A percentile compares a stretch with the other conserved stretches of the same genome.
phyloP scores from a whole-genome alignment of 495 filamentous ascomycete species.

The Jackrogersella multiformis region DNA sequence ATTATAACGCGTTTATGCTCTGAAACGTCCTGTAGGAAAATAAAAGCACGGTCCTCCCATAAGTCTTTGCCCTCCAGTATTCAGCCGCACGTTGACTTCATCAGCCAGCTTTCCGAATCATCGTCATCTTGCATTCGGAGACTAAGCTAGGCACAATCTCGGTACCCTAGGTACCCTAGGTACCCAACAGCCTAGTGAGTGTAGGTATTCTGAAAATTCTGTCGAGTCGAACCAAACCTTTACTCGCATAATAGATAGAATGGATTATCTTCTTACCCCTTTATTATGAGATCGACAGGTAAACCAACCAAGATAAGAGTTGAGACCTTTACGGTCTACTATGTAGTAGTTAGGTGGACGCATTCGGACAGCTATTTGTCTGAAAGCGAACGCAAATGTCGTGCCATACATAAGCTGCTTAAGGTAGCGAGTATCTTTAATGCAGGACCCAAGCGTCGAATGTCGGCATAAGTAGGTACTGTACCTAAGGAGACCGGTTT shows the following conservation, averaged over 20 bases:
- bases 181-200: too few relatives aligned
- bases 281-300: not conserved
- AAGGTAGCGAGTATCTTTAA: not conserved
- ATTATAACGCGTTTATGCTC: not conserved
- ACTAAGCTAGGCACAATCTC: slow-evolving; percentile 2
- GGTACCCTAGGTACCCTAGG: not conserved
- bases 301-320: not conserved
- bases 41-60: not conserved
- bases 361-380: not conserved
- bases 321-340: not conserved
- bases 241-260: not conserved
- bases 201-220: not conserved
- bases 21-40: not conserved
- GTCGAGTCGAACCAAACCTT: too few relatives aligned
- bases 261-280: not conserved
- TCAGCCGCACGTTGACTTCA: slow-evolving; percentile 15
- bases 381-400: not conserved
- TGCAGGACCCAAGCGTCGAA: not conserved
- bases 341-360: not conserved
- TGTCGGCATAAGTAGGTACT: not conserved
- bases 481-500: not conserved
- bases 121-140: slow-evolving; percentile 14
- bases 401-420: not conserved
- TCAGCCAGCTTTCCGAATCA: not conserved
- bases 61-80: not conserved